Evolutionary conservation across 108 stramenopile genomes (phyloP).

Genomic region (Nannochloropsis gaditana): DNA sequence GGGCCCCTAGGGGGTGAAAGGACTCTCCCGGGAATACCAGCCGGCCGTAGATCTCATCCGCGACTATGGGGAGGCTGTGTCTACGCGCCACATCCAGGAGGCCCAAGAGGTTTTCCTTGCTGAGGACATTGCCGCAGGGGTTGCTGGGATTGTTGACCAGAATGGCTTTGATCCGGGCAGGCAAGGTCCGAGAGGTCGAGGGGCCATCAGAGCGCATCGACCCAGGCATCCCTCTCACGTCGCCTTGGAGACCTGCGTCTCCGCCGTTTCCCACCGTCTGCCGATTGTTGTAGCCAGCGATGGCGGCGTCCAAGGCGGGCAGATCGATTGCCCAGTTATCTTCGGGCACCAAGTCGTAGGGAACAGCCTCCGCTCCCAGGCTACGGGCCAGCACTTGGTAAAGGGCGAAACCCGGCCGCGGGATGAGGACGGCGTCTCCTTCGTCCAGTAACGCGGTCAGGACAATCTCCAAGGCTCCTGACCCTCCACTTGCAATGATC

Average conservation of each 20-base stretch:
- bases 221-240: not conserved
- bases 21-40: slow-evolving; percentile 60
- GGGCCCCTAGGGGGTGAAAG: slow-evolving; percentile 67
- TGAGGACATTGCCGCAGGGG: slow-evolving; percentile 83
- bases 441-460: slow-evolving; percentile 65
- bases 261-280: not conserved
- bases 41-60: slow-evolving; percentile 89
- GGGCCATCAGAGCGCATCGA: too few relatives aligned
- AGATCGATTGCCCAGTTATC: slow-evolving; percentile 76
- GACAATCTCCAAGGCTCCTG: slow-evolving; percentile 75
- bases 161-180: slow-evolving; percentile 53
- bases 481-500: slow-evolving; percentile 78
- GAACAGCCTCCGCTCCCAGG: slow-evolving; percentile 66
- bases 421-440: slow-evolving; percentile 69
- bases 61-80: slow-evolving; percentile 66
- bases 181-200: too few relatives aligned
- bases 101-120: slow-evolving; percentile 63
- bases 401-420: slow-evolving; percentile 78
- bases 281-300: slow-evolving; percentile 31
- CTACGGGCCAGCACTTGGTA: slow-evolving; percentile 80
- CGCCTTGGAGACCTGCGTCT: not conserved
- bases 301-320: slow-evolving; percentile 62
- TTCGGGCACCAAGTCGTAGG: slow-evolving; percentile 68
- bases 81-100: slow-evolving; percentile 59
- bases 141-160: slow-evolving; percentile 86